These are phyloP conservation scores for Colletotrichum sp. DNA, from an alignment of 2,329 filamentous ascomycete species.

Conservation along the genomic window DNA sequence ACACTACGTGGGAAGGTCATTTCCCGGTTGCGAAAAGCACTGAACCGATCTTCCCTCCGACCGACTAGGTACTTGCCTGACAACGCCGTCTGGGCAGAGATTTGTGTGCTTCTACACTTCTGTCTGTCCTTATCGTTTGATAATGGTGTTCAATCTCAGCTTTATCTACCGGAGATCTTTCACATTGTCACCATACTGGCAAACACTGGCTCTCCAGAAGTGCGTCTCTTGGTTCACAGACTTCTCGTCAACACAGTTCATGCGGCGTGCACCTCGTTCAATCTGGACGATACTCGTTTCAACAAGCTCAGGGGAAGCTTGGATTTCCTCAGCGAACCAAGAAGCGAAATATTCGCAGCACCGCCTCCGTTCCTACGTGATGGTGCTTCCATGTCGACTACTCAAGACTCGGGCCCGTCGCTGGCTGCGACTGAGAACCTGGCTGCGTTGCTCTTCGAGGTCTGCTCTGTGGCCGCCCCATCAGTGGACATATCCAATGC, in stretches of 20 bases:
- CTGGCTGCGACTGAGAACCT: conserved; percentile 65
- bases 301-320: conserved; percentile 61
- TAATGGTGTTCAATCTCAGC: conserved; percentile 69
- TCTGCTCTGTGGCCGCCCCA: conserved; percentile 67
- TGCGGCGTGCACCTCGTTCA: conserved; percentile 70
- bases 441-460: conserved; percentile 66
- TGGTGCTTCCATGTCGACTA: conserved; percentile 57
- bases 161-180: conserved; percentile 73
- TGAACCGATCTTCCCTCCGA: conserved; percentile 70
- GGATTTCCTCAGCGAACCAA: conserved; percentile 63
- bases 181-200: conserved; percentile 75
- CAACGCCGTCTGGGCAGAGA: conserved; percentile 72
- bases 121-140: conserved; percentile 72
- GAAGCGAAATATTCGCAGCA: conserved; percentile 61
- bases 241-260: conserved; percentile 72
- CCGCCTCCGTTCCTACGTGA: conserved; percentile 53
- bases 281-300: conserved; percentile 63
- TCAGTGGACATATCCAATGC: conserved; percentile 70
- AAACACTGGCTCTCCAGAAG: conserved; percentile 64
- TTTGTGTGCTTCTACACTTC: conserved; percentile 70
- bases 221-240: conserved; percentile 65
- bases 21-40: conserved; percentile 67
- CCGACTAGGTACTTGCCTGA: conserved; percentile 71
- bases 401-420: conserved; percentile 57
- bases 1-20: conserved; percentile 70